These are phyloP conservation scores for Phytophthora ramorum DNA, from an alignment of 352 stramenopile species.

Conservation along the genomic window DNA sequence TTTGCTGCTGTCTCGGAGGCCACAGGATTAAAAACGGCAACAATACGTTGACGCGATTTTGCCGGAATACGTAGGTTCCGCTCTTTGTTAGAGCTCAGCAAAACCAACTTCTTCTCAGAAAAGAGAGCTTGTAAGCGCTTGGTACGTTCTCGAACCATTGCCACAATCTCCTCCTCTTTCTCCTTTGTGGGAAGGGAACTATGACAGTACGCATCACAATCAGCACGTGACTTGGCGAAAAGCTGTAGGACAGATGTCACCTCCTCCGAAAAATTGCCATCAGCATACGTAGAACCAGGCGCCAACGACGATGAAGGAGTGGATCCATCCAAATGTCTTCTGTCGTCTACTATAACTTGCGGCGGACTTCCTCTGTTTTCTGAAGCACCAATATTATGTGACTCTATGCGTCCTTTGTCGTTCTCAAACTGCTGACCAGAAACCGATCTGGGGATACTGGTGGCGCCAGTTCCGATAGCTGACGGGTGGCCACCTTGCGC, in stretches of 20 bases:
- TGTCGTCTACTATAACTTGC: slow-evolving; percentile 20
- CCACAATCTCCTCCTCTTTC: slow-evolving; percentile 84
- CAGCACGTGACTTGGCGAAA: slow-evolving; percentile 66
- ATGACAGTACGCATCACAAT: slow-evolving; percentile 82
- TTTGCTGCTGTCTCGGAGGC: slow-evolving; percentile 41
- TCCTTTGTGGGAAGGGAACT: slow-evolving; percentile 61
- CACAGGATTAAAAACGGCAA: slow-evolving; percentile 78
- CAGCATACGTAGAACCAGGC: slow-evolving; percentile 6
- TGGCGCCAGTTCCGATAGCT: slow-evolving; percentile 4
- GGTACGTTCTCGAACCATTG: slow-evolving; percentile 75
- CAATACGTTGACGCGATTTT: slow-evolving; percentile 80
- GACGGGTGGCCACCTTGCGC: slow-evolving; percentile 24
- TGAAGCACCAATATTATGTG: slow-evolving; percentile 9
- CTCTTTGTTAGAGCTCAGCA: slow-evolving; percentile 73
- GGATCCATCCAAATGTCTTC: slow-evolving; percentile 19
- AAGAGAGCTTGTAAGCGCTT: slow-evolving; percentile 74
- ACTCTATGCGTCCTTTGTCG: slow-evolving; percentile 27
- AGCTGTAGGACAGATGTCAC: slow-evolving; percentile 67
- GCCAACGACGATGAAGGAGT: slow-evolving; percentile 7
- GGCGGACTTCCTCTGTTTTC: slow-evolving; percentile 24
- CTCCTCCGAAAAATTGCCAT: slow-evolving; percentile 47
- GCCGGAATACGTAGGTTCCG: slow-evolving; percentile 80
- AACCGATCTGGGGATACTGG: slow-evolving; percentile 28
- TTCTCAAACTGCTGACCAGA: slow-evolving; percentile 36
- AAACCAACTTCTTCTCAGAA: slow-evolving; percentile 72